Evolutionary conservation across 495 filamentous ascomycete species (phyloP).

Genomic region (Penicillium steckii): DNA sequence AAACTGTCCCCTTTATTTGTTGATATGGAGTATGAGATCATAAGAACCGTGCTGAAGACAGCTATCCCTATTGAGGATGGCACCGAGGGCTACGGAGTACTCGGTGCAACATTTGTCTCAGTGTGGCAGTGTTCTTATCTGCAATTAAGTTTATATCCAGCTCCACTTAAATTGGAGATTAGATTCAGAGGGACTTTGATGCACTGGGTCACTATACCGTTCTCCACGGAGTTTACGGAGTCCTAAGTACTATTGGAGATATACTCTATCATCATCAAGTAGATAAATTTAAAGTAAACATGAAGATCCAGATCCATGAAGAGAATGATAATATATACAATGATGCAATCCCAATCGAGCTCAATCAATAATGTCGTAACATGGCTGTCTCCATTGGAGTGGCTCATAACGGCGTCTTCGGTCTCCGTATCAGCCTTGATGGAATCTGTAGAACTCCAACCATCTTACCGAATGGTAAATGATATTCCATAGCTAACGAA

Average conservation of each 20-base stretch:
- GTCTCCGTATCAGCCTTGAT: neutral
- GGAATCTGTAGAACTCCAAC: too few relatives aligned
- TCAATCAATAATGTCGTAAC: constrained; percentile 7
- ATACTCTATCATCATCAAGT: neutral
- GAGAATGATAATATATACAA: constrained; percentile 15
- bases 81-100: neutral
- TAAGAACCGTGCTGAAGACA: too few relatives aligned
- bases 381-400: neutral
- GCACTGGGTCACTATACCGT: too few relatives aligned
- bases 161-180: constrained; percentile 7
- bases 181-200: neutral
- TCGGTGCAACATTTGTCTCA: neutral
- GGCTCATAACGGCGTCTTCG: neutral
- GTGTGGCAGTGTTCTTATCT: constrained; percentile 2
- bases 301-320: constrained; percentile 9
- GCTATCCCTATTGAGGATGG: neutral
- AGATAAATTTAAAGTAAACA: neutral
- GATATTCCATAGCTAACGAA: neutral
- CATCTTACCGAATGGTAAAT: too few relatives aligned
- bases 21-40: neutral
- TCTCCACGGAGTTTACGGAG: too few relatives aligned
- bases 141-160: neutral
- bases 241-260: too few relatives aligned
- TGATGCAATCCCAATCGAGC: constrained; percentile 11
- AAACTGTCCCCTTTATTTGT: neutral